These are phyloP conservation scores for Xylaria sp. DNA, from an alignment of 2,329 filamentous ascomycete species.

Conservation along the genomic window DNA sequence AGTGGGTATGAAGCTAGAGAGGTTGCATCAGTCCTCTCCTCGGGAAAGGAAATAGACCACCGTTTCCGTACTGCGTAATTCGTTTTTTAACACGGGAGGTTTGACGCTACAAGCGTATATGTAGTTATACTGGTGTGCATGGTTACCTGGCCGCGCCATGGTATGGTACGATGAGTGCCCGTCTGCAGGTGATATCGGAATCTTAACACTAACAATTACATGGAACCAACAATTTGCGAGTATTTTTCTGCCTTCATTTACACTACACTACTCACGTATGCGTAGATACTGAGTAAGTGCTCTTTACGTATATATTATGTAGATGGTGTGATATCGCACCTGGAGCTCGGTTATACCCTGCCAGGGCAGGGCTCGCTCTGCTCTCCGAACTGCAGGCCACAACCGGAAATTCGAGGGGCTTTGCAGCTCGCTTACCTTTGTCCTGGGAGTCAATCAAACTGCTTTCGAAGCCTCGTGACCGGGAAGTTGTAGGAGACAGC, in stretches of 20 bases:
- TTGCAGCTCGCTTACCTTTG: conserved; percentile 31
- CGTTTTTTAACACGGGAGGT: conserved; percentile 3
- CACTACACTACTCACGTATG: neutral
- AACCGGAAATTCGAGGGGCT: conserved; percentile 33
- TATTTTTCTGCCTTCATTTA: conserved; percentile 12
- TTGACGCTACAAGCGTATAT: conserved; percentile 9
- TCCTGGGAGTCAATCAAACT: conserved; percentile 28
- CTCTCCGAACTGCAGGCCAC: conserved; percentile 20
- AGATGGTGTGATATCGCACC: too few relatives aligned
- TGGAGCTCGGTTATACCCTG: neutral
- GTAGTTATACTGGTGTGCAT: too few relatives aligned
- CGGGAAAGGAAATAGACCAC: conserved; percentile 5
- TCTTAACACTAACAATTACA: conserved; percentile 3
- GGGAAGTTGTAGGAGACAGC: conserved; percentile 12
- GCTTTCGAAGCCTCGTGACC: conserved; percentile 17
- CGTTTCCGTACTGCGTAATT: too few relatives aligned
- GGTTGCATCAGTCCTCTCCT: conserved; percentile 18
- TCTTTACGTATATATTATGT: too few relatives aligned
- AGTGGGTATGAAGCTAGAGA: conserved; percentile 14
- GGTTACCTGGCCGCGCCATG: too few relatives aligned
- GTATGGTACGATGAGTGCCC: conserved; percentile 20
- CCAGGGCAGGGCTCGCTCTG: conserved; percentile 13
- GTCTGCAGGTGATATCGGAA: conserved; percentile 31
- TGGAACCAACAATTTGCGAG: neutral
- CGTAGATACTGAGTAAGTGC: too few relatives aligned